Evolutionary conservation across 441 rosid species (phyloP), one percentile per base, ranked within the genome.

Genomic region (Populus hybrid): DNA sequence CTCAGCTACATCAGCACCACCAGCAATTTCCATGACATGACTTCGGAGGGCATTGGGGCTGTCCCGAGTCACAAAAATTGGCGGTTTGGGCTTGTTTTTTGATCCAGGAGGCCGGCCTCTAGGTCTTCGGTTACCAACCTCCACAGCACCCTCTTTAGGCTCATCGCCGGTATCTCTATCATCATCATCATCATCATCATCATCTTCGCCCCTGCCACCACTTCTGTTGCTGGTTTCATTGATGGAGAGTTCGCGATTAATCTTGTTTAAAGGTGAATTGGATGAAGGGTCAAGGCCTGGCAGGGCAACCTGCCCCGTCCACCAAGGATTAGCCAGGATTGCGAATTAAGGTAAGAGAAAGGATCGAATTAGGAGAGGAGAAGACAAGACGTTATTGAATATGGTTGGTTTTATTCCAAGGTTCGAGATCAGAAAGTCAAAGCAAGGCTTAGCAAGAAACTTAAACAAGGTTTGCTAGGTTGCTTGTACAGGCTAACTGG

Each of bases 291-390:
- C 97, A 73, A 90, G 84, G 70, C 88, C 91, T 64, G 89, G 85
- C 69, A 91, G 80, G 77, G 91, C 91, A 67, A 87, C 82, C 40
- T 86, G 97, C 74, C 87, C 90, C 1, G 91, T 81, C 98, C 98
- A 93, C 98, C 98, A 93, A 73, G 93, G 94, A 81, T 91, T 93
- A 78, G 98, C 91, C 98, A 93, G 86, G 38, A 9, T 79, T 86
- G 73, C 77, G n/a, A 80, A 75, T 74, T 64, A 64, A 28, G 78
- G 36, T 7, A 6, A 59, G 1, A 30, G 40, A 8, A 8, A 42
- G 16, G n/a, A 30, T 30, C 32, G 4, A 5, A 16, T 53, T 11
- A 50, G 21, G 46, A 70, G 24, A 36, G 0, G 63, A 28, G 70
- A 46, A 34, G 16, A 42, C 24, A 40, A 67, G 79, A 21, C 38